These are phyloP conservation scores for Ophiostoma populinum DNA, from an alignment of 2,329 filamentous ascomycete genomes.

Conservation along the genomic window DNA sequence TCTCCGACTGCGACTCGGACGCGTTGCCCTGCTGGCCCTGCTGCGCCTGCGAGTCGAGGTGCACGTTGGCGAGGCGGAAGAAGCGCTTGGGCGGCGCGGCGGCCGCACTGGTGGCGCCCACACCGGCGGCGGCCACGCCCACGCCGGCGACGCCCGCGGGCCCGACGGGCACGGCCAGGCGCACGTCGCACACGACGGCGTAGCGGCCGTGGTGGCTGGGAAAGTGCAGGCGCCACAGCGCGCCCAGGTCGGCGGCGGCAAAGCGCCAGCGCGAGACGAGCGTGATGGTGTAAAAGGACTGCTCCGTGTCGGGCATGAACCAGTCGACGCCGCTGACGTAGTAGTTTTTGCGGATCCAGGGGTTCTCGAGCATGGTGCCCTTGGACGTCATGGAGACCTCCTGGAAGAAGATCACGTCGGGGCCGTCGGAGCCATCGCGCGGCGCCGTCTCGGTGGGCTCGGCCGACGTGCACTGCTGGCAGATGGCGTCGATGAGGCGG, in stretches of 20 bases:
- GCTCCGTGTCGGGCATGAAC: background rate
- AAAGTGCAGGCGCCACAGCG: constrained; percentile 17
- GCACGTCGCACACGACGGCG: constrained; percentile 21
- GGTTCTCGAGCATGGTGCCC: constrained; percentile 12
- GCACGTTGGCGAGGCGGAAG: constrained; percentile 21
- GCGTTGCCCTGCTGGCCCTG: no score
- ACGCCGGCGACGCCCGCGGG: no score
- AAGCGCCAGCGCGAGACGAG: constrained; percentile 17
- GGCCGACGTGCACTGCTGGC: background rate
- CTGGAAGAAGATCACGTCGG: constrained; percentile 20
- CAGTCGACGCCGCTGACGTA: constrained; percentile 17
- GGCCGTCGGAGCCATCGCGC: constrained; percentile 4
- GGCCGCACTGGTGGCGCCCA: no score
- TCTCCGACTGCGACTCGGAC: no score
- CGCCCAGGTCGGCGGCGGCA: constrained; percentile 12
- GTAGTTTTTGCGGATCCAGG: constrained; percentile 16
- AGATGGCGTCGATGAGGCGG: constrained; percentile 15
- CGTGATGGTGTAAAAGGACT: constrained; percentile 15
- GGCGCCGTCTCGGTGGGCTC: constrained; percentile 1
- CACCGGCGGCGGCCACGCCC: no score
- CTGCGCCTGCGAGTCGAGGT: constrained; percentile 20
- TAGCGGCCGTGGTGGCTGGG: constrained; percentile 18
- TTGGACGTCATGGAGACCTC: constrained; percentile 17
- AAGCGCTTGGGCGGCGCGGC: no score
- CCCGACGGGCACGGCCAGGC: background rate